phyloP scores from a whole-genome alignment of 176 grass and related monocot genomes.

The Raddia distichophylla region DNA sequence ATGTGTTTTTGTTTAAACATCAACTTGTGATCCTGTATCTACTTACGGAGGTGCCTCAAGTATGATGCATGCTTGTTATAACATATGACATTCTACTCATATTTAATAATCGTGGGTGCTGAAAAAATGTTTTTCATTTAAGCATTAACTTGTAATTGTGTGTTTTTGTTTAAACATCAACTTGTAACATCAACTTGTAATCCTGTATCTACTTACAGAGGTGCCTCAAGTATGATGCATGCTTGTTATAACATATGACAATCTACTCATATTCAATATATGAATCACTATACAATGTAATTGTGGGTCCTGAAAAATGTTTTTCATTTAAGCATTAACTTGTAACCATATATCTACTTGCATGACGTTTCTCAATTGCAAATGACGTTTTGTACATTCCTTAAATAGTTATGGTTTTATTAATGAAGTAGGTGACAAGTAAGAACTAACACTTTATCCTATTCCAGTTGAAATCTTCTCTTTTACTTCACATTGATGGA shows the following conservation, averaged over 20 bases:
- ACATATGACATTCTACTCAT: neutral
- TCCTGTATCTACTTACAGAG: neutral
- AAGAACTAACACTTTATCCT: slow-evolving; percentile 33
- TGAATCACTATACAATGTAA: no score
- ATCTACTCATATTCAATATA: neutral
- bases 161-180: neutral
- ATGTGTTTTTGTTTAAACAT: neutral
- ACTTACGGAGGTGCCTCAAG: neutral
- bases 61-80: neutral
- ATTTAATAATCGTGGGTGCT: no score
- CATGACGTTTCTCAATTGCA: neutral
- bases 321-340: neutral
- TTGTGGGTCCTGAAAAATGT: neutral
- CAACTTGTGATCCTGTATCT: neutral
- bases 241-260: neutral
- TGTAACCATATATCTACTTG: neutral
- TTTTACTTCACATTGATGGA: slow-evolving; percentile 91
- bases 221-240: neutral
- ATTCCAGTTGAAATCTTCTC: slow-evolving; percentile 85
- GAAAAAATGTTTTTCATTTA: no score
- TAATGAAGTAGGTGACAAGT: neutral
- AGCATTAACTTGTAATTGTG: neutral
- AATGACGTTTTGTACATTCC: neutral
- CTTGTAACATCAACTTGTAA: neutral
- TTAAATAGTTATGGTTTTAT: slow-evolving; percentile 22